Percentiles rank a stretch among this genome's conserved stretches.
phyloP scores from a whole-genome alignment of 164 flowering plant genomes.

The Magnolia officinalis region DNA sequence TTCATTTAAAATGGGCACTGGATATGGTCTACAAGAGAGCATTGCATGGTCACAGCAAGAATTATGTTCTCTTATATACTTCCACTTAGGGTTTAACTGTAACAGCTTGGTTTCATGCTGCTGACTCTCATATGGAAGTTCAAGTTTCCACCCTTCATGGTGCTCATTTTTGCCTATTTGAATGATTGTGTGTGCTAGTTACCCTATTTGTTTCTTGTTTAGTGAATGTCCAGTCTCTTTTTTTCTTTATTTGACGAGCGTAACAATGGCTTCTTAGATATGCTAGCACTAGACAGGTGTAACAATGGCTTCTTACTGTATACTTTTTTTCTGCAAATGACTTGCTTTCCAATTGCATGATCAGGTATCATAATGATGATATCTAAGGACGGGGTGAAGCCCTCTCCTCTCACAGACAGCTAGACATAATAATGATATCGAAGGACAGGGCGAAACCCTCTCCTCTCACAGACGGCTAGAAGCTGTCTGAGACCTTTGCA shows the following conservation, averaged over 20 bases:
- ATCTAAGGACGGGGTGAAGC: constrained; percentile 84
- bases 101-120: constrained; percentile 84
- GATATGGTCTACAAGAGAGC: neutral
- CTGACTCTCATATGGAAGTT: constrained; percentile 84
- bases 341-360: constrained; percentile 5
- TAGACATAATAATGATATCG: constrained; percentile 95
- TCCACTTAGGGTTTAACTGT: constrained; percentile 11
- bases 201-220: neutral
- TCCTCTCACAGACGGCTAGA: constrained; percentile 86
- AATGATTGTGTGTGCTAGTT: constrained; percentile 63
- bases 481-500: constrained; percentile 77
- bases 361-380: constrained; percentile 97
- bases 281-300: neutral
- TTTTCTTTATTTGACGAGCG: too few relatives aligned
- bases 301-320: neutral
- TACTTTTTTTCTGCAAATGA: constrained; percentile 3
- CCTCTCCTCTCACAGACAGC: constrained; percentile 81
- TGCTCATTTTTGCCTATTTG: constrained; percentile 81
- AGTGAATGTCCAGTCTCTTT: neutral
- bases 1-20: neutral
- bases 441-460: constrained; percentile 88
- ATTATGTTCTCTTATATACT: neutral
- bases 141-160: constrained; percentile 96
- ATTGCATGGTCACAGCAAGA: neutral
- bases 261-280: too few relatives aligned